Evolutionary conservation across 2,329 filamentous ascomycete genomes (phyloP).

Genomic region (Fusarium continuum): DNA sequence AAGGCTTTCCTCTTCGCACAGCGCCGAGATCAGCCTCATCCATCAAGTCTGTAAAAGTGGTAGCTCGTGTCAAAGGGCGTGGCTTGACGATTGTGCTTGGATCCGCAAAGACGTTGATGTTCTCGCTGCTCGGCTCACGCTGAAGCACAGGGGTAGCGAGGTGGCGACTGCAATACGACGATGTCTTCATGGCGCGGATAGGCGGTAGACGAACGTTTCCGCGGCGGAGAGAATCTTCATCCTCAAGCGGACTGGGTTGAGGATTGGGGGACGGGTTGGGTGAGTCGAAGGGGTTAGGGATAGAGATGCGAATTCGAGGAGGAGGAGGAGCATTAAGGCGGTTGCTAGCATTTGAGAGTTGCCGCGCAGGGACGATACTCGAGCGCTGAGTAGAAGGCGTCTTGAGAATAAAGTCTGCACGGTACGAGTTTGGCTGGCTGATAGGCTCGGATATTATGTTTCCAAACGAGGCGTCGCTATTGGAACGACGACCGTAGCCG

Average conservation of each 20-base stretch:
- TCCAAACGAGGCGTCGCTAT: slow-evolving; percentile 40
- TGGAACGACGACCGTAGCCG: slow-evolving; percentile 22
- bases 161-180: slow-evolving; percentile 37
- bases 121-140: slow-evolving; percentile 57
- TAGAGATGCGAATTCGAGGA: slow-evolving; percentile 44
- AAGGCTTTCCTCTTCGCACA: slow-evolving; percentile 54
- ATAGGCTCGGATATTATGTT: slow-evolving; percentile 68
- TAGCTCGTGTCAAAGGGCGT: slow-evolving; percentile 47
- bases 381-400: slow-evolving; percentile 33
- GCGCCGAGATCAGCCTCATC: slow-evolving; percentile 56
- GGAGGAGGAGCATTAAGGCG: slow-evolving; percentile 26
- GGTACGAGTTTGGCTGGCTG: slow-evolving; percentile 53
- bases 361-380: slow-evolving; percentile 11
- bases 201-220: slow-evolving; percentile 47
- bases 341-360: slow-evolving; percentile 24
- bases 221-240: slow-evolving; percentile 38
- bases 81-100: slow-evolving; percentile 52
- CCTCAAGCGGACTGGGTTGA: slow-evolving; percentile 40
- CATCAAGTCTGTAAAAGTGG: slow-evolving; percentile 65
- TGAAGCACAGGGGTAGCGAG: slow-evolving; percentile 49
- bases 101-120: slow-evolving; percentile 64
- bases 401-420: slow-evolving; percentile 64
- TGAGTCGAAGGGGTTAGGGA: slow-evolving; percentile 51
- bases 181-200: slow-evolving; percentile 53
- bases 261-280: slow-evolving; percentile 43